Evolutionary conservation across 2,329 filamentous ascomycete species (phyloP).

Genomic region (Trichoderma guizhouense): DNA sequence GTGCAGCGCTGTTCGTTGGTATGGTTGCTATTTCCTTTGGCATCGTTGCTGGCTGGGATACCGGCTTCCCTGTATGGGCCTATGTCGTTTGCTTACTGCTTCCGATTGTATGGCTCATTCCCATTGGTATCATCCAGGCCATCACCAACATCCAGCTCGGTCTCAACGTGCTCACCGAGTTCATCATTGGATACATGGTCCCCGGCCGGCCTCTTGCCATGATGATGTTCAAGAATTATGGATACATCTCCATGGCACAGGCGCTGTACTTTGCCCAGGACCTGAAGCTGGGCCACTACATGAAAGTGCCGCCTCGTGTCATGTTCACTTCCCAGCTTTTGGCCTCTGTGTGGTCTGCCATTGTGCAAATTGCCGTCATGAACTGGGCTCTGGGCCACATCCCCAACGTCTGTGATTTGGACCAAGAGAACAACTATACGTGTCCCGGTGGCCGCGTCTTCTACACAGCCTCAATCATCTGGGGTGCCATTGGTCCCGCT

Average conservation of each 20-base stretch:
- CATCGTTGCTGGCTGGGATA: constrained; percentile 54
- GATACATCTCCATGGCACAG: constrained; percentile 65
- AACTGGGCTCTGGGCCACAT: constrained; percentile 65
- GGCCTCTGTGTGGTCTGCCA: constrained; percentile 58
- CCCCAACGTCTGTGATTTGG: constrained; percentile 54
- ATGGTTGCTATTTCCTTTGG: constrained; percentile 55
- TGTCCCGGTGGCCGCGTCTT: constrained; percentile 54
- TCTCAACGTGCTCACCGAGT: constrained; percentile 70
- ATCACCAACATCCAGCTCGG: constrained; percentile 62
- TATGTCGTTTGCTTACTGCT: constrained; percentile 56
- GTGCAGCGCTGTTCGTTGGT: constrained; percentile 43
- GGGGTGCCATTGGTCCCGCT: constrained; percentile 68
- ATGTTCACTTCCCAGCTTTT: constrained; percentile 60
- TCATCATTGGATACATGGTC: constrained; percentile 69
- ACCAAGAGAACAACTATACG: constrained; percentile 55
- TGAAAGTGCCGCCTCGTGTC: constrained; percentile 60
- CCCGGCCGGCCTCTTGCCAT: constrained; percentile 67
- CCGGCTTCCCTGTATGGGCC: constrained; percentile 56
- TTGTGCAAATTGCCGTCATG: constrained; percentile 62
- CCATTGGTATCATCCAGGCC: constrained; percentile 59
- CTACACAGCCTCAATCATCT: constrained; percentile 68
- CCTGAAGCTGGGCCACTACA: constrained; percentile 67
- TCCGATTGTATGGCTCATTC: constrained; percentile 57
- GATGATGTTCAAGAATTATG: constrained; percentile 77
- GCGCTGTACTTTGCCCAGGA: constrained; percentile 64